These are phyloP conservation scores for Lupinus albus DNA, from an alignment of 306 rosid genomes.

Conservation along the genomic window DNA sequence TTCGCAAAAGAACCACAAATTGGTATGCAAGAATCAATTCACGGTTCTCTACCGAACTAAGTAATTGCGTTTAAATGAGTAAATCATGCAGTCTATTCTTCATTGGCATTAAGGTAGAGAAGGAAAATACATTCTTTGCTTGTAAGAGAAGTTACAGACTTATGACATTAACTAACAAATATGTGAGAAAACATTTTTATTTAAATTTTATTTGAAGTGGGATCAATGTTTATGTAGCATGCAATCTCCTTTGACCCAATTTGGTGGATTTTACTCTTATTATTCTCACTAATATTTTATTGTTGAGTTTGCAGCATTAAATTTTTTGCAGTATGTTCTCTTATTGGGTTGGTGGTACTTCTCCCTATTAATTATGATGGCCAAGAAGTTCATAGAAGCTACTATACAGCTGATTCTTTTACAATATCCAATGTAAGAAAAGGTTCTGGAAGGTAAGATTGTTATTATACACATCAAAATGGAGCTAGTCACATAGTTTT, in stretches of 20 bases:
- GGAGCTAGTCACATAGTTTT: not conserved
- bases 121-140: not conserved
- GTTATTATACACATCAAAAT: slow-evolving; percentile 2
- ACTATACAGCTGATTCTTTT: slow-evolving; percentile 68
- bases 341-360: slow-evolving; percentile 72
- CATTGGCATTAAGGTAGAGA: not conserved
- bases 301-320: slow-evolving; percentile 58
- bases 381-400: slow-evolving; percentile 38
- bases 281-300: slow-evolving; percentile 18
- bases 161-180: too few species aligned
- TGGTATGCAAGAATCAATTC: too few species aligned
- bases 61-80: too few species aligned
- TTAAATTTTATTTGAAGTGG: not conserved
- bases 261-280: not conserved
- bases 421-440: slow-evolving; percentile 72
- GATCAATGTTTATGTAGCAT: not conserved
- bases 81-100: not conserved
- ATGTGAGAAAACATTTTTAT: not conserved
- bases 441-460: slow-evolving; percentile 76
- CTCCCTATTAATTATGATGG: slow-evolving; percentile 64
- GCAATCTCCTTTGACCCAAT: not conserved
- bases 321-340: slow-evolving; percentile 67
- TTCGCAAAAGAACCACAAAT: too few species aligned
- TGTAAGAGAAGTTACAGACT: too few species aligned
- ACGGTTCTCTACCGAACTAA: too few species aligned